Conservation (phyloP, 805 yeast genomes). For the Metschnikowia similis region DNA sequence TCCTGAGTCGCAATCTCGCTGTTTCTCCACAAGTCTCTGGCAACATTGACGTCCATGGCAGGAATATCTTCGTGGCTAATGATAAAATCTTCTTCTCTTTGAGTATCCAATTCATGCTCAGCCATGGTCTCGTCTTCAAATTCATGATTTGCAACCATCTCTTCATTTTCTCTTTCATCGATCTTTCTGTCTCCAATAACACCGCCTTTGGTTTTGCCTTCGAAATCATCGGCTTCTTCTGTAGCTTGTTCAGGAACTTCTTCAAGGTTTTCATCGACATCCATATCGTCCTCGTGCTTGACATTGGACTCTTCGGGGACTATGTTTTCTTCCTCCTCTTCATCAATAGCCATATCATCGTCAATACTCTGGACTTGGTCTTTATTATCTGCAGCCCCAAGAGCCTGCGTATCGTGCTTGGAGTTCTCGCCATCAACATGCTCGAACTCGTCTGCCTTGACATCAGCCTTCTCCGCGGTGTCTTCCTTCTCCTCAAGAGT, state of each 20-base stretch:
- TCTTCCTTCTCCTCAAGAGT: slow-evolving; percentile 43
- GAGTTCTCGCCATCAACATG: slow-evolving; percentile 79
- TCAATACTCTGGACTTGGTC: slow-evolving; percentile 75
- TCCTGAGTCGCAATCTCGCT: slow-evolving; percentile 87
- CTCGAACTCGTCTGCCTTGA: slow-evolving; percentile 80
- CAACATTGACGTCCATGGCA: slow-evolving; percentile 55
- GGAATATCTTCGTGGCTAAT: slow-evolving; percentile 32
- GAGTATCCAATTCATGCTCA: slow-evolving; percentile 11
- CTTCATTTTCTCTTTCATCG: slow-evolving; percentile 15
- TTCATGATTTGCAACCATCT: slow-evolving; percentile 19
- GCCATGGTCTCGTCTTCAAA: slow-evolving; percentile 21
- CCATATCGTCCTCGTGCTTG: slow-evolving; percentile 25
- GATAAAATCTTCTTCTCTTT: slow-evolving; percentile 16
- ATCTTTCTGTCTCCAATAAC: slow-evolving; percentile 45
- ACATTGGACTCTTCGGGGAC: slow-evolving; percentile 21
- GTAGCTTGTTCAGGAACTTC: slow-evolving; percentile 23
- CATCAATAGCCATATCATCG: slow-evolving; percentile 79
- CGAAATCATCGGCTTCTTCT: slow-evolving; percentile 37
- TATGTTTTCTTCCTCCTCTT: slow-evolving; percentile 41
- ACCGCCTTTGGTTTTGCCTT: slow-evolving; percentile 49
- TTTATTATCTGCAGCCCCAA: slow-evolving; percentile 74
- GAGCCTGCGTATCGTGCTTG: slow-evolving; percentile 79
- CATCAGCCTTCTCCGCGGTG: slow-evolving; percentile 49
- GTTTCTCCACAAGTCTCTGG: slow-evolving; percentile 74
- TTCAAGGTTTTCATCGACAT: slow-evolving; percentile 26